A percentile compares a stretch with the other conserved stretches of the same genome.
Conservation (phyloP, 257 asterid species). For the Verbena officinalis region DNA sequence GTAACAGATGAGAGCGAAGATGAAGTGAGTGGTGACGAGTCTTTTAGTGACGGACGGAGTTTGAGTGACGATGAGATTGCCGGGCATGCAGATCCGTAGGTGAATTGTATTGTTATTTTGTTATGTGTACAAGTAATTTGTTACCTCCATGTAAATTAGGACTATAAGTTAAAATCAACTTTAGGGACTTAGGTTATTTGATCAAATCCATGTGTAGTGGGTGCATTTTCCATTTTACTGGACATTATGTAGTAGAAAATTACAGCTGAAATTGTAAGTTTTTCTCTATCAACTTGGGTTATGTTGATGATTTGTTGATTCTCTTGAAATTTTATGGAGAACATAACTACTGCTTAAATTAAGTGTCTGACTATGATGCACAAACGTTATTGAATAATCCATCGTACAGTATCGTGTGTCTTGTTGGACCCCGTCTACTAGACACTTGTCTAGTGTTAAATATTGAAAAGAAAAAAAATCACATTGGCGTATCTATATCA, state of each 20-base stretch:
- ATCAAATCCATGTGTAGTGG: slow-evolving; percentile 18
- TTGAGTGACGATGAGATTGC: slow-evolving; percentile 64
- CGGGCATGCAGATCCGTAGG: slow-evolving; percentile 64
- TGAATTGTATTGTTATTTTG: background rate
- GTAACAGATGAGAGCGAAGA: slow-evolving; percentile 44
- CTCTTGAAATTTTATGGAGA: background rate
- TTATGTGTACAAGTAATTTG: slow-evolving; percentile 30
- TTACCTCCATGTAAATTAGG: slow-evolving; percentile 33
- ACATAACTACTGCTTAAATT: no score
- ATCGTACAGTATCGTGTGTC: no score
- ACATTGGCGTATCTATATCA: no score
- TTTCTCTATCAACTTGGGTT: slow-evolving; percentile 21
- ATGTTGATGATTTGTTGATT: no score
- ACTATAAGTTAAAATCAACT: background rate
- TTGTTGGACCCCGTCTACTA: no score
- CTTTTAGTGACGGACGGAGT: slow-evolving; percentile 58
- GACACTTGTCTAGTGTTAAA: no score
- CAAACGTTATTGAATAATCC: no score
- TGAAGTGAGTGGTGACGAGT: slow-evolving; percentile 65
- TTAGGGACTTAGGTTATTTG: background rate
- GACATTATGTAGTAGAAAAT: no score
- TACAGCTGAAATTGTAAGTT: slow-evolving; percentile 24
- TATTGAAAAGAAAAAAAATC: no score
- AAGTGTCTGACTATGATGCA: no score
- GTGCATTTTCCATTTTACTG: slow-evolving; percentile 1